These are phyloP conservation scores for Waltergamsia citrina DNA, from an alignment of 2,329 filamentous ascomycete genomes.

Conservation along the genomic window DNA sequence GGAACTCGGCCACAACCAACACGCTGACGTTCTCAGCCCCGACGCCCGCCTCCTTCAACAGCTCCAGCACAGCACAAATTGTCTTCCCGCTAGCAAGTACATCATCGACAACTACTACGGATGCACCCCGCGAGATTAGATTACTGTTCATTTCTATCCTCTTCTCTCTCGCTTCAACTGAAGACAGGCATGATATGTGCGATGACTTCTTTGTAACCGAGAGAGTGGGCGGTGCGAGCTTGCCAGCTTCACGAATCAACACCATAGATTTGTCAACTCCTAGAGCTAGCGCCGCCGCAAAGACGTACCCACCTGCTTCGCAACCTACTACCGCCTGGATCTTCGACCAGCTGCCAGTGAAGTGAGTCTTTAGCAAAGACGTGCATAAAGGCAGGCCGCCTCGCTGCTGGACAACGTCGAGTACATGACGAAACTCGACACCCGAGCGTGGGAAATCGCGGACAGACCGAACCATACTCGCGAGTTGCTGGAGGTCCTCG, in stretches of 20 bases:
- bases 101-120: slow-evolving; percentile 50
- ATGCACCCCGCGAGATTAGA: slow-evolving; percentile 24
- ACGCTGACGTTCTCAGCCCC: slow-evolving; percentile 28
- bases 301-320: slow-evolving; percentile 49
- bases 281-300: slow-evolving; percentile 38
- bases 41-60: slow-evolving; percentile 34
- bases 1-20: slow-evolving; percentile 50
- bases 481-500: slow-evolving; percentile 33
- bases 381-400: slow-evolving; percentile 41
- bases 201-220: slow-evolving; percentile 37
- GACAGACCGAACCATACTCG: slow-evolving; percentile 36
- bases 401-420: slow-evolving; percentile 41
- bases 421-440: slow-evolving; percentile 49
- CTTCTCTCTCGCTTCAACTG: slow-evolving; percentile 15
- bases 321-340: slow-evolving; percentile 38
- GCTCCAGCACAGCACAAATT: slow-evolving; percentile 38
- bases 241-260: slow-evolving; percentile 45
- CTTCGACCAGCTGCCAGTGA: slow-evolving; percentile 33
- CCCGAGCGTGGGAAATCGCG: slow-evolving; percentile 39
- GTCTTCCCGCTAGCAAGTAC: slow-evolving; percentile 47
- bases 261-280: slow-evolving; percentile 30
- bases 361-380: slow-evolving; percentile 35
- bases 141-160: slow-evolving; percentile 39
- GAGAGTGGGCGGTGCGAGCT: slow-evolving; percentile 47
- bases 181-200: slow-evolving; percentile 39